Evolutionary conservation across 164 flowering plant species (phyloP), one percentile per base, ranked within the genome.

Genomic region (Tetracentron sinense): DNA sequence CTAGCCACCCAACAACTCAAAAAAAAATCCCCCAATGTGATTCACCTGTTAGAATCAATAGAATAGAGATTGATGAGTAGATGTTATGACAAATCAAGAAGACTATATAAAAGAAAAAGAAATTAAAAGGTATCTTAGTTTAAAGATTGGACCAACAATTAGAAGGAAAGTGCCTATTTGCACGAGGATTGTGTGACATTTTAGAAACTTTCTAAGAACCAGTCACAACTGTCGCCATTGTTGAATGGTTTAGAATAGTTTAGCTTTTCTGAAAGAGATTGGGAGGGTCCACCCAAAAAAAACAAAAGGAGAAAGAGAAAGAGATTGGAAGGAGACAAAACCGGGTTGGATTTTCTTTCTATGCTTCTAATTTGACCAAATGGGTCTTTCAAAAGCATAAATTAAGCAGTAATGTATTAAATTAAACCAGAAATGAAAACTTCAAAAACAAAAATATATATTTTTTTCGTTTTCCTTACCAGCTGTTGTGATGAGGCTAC

Each of bases 11-110:
- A 8, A 16, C 8, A 10, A 38, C 15, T 12, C 8, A 38, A 38
- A 38, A 55, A 31, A 42, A 44, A 21, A 16, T n/a, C 3, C 53
- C 20, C 20, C 51, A 7, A 52, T 33, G 42, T 23, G 26, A 28
- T 33, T 35, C 42, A 33, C 65, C 56, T 62, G 65, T 42, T 42
- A 17, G 0, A 62, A 38, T 17, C 62, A 58, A 58, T 16, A 4
- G 6, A 61, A 38, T 3, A 61, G 7, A 48, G 4, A 8, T 16
- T 8, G 5, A 14, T 27, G 27, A 7, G 27, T 28, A 60, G 6
- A 27, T n/a, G 48, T 42, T 25, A 20, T 38, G 11, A 38, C n/a
- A n/a, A n/a, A n/a, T n/a, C n/a, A n/a, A n/a, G 44, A 38, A 38
- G 14, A 38, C 44, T n/a, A n/a, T n/a, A n/a, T n/a, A 3, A 38